Percentiles rank a stretch among this genome's conserved stretches.
Evolutionary conservation across 176 grass and related monocot species (phyloP).

Genomic region (Aegilops longissima): DNA sequence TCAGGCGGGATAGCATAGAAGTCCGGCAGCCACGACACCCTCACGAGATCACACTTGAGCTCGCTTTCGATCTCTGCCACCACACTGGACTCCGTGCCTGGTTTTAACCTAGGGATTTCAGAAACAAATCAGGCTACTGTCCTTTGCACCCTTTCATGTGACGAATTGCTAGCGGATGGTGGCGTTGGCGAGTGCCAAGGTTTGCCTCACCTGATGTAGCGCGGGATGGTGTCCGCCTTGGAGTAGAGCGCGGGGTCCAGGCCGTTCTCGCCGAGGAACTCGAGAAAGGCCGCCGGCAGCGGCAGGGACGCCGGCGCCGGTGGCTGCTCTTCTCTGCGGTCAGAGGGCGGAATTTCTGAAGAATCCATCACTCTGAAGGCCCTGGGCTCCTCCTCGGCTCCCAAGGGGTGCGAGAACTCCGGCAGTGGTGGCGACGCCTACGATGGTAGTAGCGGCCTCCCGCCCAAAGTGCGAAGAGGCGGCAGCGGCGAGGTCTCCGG

Average conservation of each 20-base stretch:
- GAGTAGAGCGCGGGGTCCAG: conserved; percentile 76
- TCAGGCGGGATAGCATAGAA: conserved; percentile 79
- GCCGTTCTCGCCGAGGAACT: conserved; percentile 82
- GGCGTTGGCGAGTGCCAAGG: background rate
- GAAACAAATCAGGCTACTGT: background rate
- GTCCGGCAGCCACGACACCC: conserved; percentile 72
- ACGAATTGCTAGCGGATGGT: background rate
- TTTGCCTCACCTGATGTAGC: conserved; percentile 82
- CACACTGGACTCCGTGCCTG: conserved; percentile 51
- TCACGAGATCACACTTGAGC: conserved; percentile 66
- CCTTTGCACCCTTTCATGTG: background rate
- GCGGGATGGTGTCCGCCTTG: conserved; percentile 61
- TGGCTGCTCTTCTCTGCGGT: background rate
- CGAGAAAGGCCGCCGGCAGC: conserved; percentile 63
- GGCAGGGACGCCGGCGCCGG: conserved; percentile 26
- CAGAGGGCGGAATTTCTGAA: background rate
- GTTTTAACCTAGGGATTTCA: conserved; percentile 64
- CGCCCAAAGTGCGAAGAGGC: background rate
- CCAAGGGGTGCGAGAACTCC: background rate
- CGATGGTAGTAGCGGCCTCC: background rate
- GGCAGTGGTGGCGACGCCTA: background rate
- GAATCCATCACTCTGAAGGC: background rate
- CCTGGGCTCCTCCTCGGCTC: background rate
- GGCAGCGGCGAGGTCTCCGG: background rate
- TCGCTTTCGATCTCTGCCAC: conserved; percentile 59